Percentiles rank a stretch among this genome's conserved stretches.
Conservation (phyloP, 225 moss, liverwort and hornwort species). For the Rhytidiadelphus loreus region DNA sequence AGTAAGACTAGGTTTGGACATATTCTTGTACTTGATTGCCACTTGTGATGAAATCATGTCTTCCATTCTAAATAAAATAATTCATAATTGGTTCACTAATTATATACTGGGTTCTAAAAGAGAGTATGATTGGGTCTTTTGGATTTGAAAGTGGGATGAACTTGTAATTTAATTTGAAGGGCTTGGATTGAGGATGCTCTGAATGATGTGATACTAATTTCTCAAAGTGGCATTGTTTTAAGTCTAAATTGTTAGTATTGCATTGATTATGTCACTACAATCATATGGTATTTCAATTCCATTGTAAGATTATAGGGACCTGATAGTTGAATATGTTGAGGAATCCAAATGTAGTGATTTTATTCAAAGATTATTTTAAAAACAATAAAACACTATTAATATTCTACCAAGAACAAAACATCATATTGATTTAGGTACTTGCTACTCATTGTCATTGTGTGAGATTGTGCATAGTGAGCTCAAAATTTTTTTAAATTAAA, state of each 20-base stretch:
- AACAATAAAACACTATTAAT: neutral
- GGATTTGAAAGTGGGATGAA: neutral
- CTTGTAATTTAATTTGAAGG: neutral
- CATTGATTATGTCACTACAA: neutral
- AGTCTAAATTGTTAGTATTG: neutral
- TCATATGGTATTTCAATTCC: neutral
- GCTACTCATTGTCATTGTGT: no score
- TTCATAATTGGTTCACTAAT: no score
- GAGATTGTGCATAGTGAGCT: no score
- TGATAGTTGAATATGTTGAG: neutral
- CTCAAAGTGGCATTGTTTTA: no score
- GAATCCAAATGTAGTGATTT: neutral
- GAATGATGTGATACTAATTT: neutral
- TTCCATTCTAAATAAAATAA: neutral
- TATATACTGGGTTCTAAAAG: rapidly evolving
- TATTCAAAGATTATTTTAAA: neutral
- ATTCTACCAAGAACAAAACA: neutral
- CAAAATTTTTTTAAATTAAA: no score
- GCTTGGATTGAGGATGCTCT: rapidly evolving
- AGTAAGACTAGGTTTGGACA: neutral
- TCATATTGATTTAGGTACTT: no score
- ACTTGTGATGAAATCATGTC: neutral
- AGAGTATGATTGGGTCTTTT: no score
- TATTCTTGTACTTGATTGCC: neutral
- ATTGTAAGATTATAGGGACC: neutral